Percentiles rank a stretch among this genome's conserved stretches.
phyloP scores from a whole-genome alignment of 495 filamentous ascomycete species.

The Penicillium herquei region DNA sequence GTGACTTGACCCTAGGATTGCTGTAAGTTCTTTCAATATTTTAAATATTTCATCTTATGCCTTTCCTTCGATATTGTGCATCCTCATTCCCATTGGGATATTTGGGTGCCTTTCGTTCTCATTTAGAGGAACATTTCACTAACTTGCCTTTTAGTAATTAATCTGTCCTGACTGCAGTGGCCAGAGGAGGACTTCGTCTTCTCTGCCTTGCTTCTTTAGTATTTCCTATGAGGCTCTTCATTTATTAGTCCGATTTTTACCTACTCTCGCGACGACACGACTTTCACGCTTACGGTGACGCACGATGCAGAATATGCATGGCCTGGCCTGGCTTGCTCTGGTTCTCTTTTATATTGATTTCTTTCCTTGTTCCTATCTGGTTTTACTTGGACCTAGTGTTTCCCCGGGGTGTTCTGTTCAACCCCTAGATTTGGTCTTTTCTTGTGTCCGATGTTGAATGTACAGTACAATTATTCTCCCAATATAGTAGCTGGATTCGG shows the following conservation, averaged over 20 bases:
- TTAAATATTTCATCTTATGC: neutral
- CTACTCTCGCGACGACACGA: constrained; percentile 7
- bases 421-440: constrained; percentile 14
- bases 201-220: neutral
- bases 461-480: constrained; percentile 21
- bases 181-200: constrained; percentile 16
- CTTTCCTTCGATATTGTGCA: neutral
- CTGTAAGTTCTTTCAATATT: constrained; percentile 58
- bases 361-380: neutral
- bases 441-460: constrained; percentile 14
- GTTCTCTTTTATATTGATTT: constrained; percentile 4
- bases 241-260: neutral
- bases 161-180: constrained; percentile 15
- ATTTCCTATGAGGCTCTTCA: neutral
- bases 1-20: constrained; percentile 81
- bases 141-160: constrained; percentile 30
- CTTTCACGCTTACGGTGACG: constrained; percentile 11
- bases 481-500: constrained; percentile 17
- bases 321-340: constrained; percentile 8
- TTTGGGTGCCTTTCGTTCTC: neutral
- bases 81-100: neutral
- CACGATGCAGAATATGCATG: constrained; percentile 21
- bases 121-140: constrained; percentile 17
- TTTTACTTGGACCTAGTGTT: constrained; percentile 5
- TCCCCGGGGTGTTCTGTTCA: neutral